Evolutionary conservation across 345 rosid genomes (phyloP).

Genomic region (Luvunga scandens): DNA sequence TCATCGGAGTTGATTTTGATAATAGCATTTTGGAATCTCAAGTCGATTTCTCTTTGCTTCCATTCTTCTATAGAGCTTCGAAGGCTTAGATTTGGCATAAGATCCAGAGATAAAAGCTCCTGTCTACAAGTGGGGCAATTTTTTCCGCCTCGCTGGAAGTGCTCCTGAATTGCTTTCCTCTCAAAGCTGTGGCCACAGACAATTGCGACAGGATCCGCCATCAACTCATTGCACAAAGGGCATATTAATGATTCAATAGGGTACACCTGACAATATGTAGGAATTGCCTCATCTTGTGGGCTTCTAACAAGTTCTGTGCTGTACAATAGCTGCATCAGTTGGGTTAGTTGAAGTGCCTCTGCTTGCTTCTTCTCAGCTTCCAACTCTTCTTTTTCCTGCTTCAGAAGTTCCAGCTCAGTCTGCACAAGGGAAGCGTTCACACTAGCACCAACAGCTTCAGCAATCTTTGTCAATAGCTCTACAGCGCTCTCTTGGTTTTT

Average conservation of each 20-base stretch:
- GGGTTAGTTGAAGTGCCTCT: conserved; percentile 47
- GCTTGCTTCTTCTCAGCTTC: conserved; percentile 51
- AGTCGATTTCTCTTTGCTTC: conserved; percentile 41
- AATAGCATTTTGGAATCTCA: conserved; percentile 36
- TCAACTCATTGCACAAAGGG: conserved; percentile 42
- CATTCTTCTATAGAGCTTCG: conserved; percentile 44
- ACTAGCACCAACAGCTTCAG: conserved; percentile 41
- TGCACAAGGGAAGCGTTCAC: conserved; percentile 27
- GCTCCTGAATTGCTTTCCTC: conserved; percentile 41
- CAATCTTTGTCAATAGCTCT: conserved; percentile 40
- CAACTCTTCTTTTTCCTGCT: conserved; percentile 46
- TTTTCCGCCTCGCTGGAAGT: conserved; percentile 32
- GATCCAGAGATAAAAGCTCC: conserved; percentile 31
- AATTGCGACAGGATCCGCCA: conserved; percentile 50
- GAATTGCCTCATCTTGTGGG: conserved; percentile 23
- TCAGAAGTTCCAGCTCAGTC: conserved; percentile 39
- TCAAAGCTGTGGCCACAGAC: conserved; percentile 53
- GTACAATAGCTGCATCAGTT: conserved; percentile 38
- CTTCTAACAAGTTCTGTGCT: conserved; percentile 33
- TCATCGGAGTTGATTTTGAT: conserved; percentile 32
- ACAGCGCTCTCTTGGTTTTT: conserved; percentile 29
- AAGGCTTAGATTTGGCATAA: conserved; percentile 44
- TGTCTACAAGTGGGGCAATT: conserved; percentile 45
- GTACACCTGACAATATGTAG: conserved; percentile 18
- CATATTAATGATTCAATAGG: conserved; percentile 38